Percentiles rank a stretch among this genome's conserved stretches.
Evolutionary conservation across 768 basidiomycete species (phyloP).

Genomic region (Cantharellus anzutake): DNA sequence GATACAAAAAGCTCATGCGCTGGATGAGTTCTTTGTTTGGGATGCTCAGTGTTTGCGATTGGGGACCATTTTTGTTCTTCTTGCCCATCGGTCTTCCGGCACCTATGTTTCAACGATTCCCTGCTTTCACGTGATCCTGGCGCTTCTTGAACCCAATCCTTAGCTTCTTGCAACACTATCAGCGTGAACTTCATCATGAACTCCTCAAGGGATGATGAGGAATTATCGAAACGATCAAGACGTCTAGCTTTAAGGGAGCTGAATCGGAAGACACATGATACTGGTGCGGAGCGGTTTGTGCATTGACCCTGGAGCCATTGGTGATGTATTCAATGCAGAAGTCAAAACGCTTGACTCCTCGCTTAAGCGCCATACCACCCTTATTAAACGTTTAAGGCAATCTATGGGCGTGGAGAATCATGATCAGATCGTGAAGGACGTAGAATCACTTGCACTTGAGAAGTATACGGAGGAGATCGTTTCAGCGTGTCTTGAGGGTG

Average conservation of each 20-base stretch:
- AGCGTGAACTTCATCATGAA: neutral
- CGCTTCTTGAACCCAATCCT: neutral
- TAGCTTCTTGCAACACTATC: neutral
- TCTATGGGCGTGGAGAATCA: slow-evolving; percentile 66
- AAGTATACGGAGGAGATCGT: slow-evolving; percentile 95
- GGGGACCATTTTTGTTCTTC: slow-evolving; percentile 35
- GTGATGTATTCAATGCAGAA: neutral
- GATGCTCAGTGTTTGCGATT: slow-evolving; percentile 28
- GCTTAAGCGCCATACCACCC: slow-evolving; percentile 83
- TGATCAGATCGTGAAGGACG: slow-evolving; percentile 82
- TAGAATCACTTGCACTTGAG: slow-evolving; percentile 74
- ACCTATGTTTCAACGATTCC: neutral
- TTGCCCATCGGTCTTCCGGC: slow-evolving; percentile 35
- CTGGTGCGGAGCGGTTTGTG: slow-evolving; percentile 1
- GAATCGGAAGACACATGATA: slow-evolving; percentile 19
- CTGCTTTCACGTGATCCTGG: neutral
- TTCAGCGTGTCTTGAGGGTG: slow-evolving; percentile 69
- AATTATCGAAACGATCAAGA: slow-evolving; percentile 32
- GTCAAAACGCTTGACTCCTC: slow-evolving; percentile 73
- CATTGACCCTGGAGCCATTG: neutral
- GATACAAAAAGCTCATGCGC: slow-evolving; percentile 70
- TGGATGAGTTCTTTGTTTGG: slow-evolving; percentile 61
- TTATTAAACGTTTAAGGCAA: slow-evolving; percentile 84
- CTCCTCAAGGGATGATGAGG: slow-evolving; percentile 27
- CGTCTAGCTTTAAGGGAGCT: slow-evolving; percentile 38